Base-by-base conservation (phyloP, 1,139 yeast species). In the Tardiomyces digboiensis region DNA sequence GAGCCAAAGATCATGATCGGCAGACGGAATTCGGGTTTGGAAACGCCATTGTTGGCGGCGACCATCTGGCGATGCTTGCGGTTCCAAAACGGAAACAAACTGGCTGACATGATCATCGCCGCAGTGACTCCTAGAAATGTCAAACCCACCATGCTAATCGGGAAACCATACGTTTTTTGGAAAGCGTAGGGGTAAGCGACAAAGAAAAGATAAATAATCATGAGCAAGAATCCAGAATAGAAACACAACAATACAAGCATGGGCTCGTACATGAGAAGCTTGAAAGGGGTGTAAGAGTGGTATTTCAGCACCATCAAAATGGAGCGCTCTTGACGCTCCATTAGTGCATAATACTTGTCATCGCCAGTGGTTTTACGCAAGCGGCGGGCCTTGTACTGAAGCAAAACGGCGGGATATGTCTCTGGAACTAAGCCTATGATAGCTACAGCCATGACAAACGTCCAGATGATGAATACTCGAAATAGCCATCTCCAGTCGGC, bases 121-220 rank as follows among this genome's bases (percentile, higher is more conserved):
- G 67, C 57, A 19, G 74, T 56, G 20, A 76, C 52, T 1, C 81
- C 80, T 19, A 76, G 42, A 51, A 77, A 78, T 1, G 78, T 58
- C 43, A 75, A 57, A 3, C 82, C 83, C 10, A 68, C 59, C 12
- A 57, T 51, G 39, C 53, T 54, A n/a, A 48, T 44, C 29, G 48
- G 52, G 52, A 78, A 76, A 3, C 58, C 51, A 52, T 74, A 78
- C 1, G 76, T 72, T 2, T 68, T 68, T 12, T 59, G 53, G 54
- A 74, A 78, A 20, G 75, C 74, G 47, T 73, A 72, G 1, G 86
- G 86, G 53, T 78, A 74, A 3, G 84, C 75, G 39, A 78, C 77
- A 52, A 80, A 80, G 57, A 78, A 80, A 53, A 80, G 59, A 56
- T 80, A 80, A 19, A 80, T 74, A 29, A 78, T 72, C 0, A 82